Conservation (phyloP, 2,329 filamentous ascomycete species). For the Neonectria punicea region DNA sequence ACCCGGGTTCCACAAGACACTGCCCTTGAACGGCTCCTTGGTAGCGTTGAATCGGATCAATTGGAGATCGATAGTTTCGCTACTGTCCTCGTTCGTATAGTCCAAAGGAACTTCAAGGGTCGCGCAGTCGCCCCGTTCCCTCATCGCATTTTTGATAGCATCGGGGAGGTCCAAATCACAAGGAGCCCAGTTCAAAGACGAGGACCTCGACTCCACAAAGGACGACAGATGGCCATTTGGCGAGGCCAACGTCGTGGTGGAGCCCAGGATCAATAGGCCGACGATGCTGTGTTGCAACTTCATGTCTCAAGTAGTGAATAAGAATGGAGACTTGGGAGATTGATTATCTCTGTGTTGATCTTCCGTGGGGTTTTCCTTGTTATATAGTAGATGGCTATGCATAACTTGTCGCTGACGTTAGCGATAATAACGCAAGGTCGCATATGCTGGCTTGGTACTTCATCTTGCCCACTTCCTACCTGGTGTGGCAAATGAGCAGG, state of each 20-base stretch:
- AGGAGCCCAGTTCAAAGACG: slow-evolving; percentile 7
- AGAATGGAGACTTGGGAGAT: neutral
- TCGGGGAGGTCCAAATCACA: slow-evolving; percentile 12
- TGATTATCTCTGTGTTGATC: neutral
- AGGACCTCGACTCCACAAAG: neutral
- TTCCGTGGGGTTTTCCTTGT: neutral
- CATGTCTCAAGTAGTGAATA: neutral
- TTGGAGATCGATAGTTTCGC: slow-evolving; percentile 45
- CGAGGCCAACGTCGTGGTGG: neutral
- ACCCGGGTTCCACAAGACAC: slow-evolving; percentile 53
- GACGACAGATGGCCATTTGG: neutral
- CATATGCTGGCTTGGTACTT: neutral
- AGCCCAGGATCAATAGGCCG: neutral
- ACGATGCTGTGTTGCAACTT: neutral
- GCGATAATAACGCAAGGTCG: neutral
- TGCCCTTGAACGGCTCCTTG: slow-evolving; percentile 47
- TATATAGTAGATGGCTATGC: neutral
- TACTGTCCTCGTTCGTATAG: slow-evolving; percentile 45
- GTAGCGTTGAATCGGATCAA: slow-evolving; percentile 47
- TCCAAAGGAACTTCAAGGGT: slow-evolving; percentile 53
- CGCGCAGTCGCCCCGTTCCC: slow-evolving; percentile 43
- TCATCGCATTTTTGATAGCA: neutral
- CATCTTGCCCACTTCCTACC: neutral
- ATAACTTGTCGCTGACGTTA: neutral
- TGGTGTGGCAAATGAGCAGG: neutral